Conservation (phyloP, 2,329 filamentous ascomycete species). For the Fusarium clavum region DNA sequence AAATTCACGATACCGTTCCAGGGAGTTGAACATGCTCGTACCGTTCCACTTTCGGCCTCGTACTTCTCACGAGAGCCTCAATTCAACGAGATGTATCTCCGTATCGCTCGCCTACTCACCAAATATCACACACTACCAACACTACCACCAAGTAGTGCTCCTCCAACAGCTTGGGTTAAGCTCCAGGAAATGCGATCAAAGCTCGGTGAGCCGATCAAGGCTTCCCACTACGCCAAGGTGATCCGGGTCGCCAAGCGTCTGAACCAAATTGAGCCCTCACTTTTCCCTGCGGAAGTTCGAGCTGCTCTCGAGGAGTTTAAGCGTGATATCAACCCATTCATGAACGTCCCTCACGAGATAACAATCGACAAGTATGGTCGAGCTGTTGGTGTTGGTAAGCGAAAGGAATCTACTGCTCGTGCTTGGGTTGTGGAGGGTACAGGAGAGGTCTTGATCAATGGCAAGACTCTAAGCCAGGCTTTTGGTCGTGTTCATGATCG, state of each 20-base stretch:
- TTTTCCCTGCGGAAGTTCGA: slow-evolving; percentile 78
- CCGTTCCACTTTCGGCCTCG: slow-evolving; percentile 87
- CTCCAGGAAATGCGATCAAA: slow-evolving; percentile 79
- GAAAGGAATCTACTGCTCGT: slow-evolving; percentile 87
- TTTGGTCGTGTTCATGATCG: slow-evolving; percentile 93
- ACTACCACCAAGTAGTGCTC: slow-evolving; percentile 72
- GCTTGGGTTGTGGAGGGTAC: slow-evolving; percentile 93
- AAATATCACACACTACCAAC: slow-evolving; percentile 80
- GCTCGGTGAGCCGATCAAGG: slow-evolving; percentile 78
- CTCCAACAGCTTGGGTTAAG: slow-evolving; percentile 83
- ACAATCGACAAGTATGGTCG: slow-evolving; percentile 81
- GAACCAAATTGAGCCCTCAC: slow-evolving; percentile 83
- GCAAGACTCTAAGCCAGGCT: slow-evolving; percentile 81
- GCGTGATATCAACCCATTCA: slow-evolving; percentile 77
- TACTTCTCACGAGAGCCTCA: slow-evolving; percentile 90
- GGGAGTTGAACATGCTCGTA: slow-evolving; percentile 68
- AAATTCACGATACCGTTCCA: slow-evolving; percentile 48
- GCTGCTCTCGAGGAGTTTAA: slow-evolving; percentile 76
- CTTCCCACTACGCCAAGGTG: slow-evolving; percentile 82
- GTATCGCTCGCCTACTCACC: slow-evolving; percentile 76
- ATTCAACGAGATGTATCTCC: slow-evolving; percentile 87
- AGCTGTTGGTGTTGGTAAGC: slow-evolving; percentile 81
- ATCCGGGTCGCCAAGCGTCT: slow-evolving; percentile 81
- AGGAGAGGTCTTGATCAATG: slow-evolving; percentile 90
- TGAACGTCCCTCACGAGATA: slow-evolving; percentile 71